Evolutionary conservation across 163 green algal species (phyloP).

Genomic region (Chlamydomonas reinhardtii): DNA sequence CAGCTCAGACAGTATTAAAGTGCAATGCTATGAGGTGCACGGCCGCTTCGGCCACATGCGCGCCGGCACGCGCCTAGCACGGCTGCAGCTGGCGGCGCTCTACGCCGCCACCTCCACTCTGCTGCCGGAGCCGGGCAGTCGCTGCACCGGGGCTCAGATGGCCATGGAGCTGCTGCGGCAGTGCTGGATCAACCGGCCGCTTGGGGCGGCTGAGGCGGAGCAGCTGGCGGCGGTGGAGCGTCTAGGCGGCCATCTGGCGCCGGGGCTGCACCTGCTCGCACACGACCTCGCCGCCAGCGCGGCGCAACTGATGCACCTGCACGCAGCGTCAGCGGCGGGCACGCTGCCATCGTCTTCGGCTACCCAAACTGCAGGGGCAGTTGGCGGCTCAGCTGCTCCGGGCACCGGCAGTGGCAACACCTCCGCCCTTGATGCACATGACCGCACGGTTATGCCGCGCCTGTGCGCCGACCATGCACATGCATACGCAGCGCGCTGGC

Average conservation of each 20-base stretch:
- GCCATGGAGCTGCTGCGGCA: conserved; percentile 64
- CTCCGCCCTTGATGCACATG: conserved; percentile 31
- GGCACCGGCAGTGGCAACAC: not conserved
- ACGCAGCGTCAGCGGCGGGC: not conserved
- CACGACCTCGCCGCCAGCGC: conserved; percentile 54
- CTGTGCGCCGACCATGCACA: conserved; percentile 40
- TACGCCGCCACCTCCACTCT: conserved; percentile 68
- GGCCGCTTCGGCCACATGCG: conserved; percentile 62
- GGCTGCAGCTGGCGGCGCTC: conserved; percentile 75
- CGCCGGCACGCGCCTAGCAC: conserved; percentile 40
- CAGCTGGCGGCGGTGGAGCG: conserved; percentile 41
- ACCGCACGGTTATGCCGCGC: not conserved
- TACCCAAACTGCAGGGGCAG: not conserved
- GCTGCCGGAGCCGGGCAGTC: conserved; percentile 65
- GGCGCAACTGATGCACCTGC: conserved; percentile 54
- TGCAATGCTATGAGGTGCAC: conserved; percentile 67
- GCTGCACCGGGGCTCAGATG: conserved; percentile 59
- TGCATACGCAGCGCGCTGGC: not conserved
- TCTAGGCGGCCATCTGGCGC: conserved; percentile 59
- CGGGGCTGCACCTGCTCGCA: conserved; percentile 55
- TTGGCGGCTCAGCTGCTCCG: not conserved
- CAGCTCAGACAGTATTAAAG: conserved; percentile 11
- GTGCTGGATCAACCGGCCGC: conserved; percentile 62
- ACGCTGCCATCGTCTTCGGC: not conserved
- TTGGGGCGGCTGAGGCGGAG: conserved; percentile 36